Evolutionary conservation across 2,329 filamentous ascomycete species (phyloP), one percentile per base, ranked within the genome.

Genomic region (Magnaporthiopsis rhizophila): DNA sequence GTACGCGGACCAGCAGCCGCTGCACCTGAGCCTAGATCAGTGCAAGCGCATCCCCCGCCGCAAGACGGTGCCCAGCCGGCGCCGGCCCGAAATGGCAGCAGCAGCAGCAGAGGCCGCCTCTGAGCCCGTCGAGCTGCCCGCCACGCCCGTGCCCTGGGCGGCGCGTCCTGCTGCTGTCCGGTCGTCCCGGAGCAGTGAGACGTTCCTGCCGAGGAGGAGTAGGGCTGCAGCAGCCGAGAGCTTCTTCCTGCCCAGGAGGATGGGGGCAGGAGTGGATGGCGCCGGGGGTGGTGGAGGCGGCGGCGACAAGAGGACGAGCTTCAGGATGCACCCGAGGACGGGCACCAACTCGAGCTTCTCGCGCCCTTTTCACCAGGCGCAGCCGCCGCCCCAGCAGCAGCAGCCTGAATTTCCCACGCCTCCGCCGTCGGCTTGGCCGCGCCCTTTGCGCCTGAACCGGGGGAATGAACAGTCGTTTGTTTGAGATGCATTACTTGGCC

Each of bases 131-230:
- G 67, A 68, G 62, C 61, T 68, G 59, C 67, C 67, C 12, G 67
- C 65, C 5, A 59, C 65, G 24, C 67, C 67, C 3, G 56, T 67
- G 79, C 57, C 61, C 32, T 58, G 24, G 57, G 24, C 1, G 24
- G 18, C 15, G 12, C 24, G 1, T 13, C 24, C 56, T 18, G 21
- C 18, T n/a, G 45, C 18, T n/a, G 45, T 6, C 18, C 18, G 45
- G 21, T 53, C 45, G 7, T n/a, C 45, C 6, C 57, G 57, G 11
- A 26, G 57, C 26, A 58, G 57, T 26, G 26, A 28, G 26, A 30
- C 15, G 21, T 58, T 30, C 9, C 30, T 24, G 45, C 45, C 45
- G 18, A 53, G n/a, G n/a, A n/a, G 8, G 45, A 24, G 45, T 21
- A 38, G 36, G 36, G 45, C 45, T 6, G n/a, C 15, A 2, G 45